These are phyloP conservation scores for Suillus alpinus DNA, from an alignment of 768 basidiomycete species.

Conservation along the genomic window DNA sequence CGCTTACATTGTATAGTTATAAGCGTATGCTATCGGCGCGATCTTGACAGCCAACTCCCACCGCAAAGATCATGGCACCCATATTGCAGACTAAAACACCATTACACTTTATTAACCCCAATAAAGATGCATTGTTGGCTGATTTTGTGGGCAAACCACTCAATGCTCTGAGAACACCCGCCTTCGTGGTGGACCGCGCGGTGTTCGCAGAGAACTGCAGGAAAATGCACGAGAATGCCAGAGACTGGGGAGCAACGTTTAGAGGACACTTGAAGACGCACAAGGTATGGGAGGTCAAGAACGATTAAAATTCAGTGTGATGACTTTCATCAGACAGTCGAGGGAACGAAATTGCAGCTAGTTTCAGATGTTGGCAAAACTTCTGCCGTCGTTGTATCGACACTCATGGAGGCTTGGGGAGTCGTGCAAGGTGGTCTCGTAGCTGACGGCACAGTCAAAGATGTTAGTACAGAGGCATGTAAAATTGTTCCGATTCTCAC, in stretches of 20 bases:
- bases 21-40: not conserved
- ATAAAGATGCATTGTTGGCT: conserved; percentile 47
- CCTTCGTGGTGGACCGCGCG: conserved; percentile 71
- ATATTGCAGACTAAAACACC: conserved; percentile 47
- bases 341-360: conserved; percentile 73
- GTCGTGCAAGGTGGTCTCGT: conserved; percentile 66
- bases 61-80: conserved; percentile 17
- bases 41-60: not conserved
- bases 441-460: conserved; percentile 69
- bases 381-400: conserved; percentile 74
- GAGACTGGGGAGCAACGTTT: conserved; percentile 67
- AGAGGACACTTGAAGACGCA: conserved; percentile 85
- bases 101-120: conserved; percentile 37
- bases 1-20: not conserved
- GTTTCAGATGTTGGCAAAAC: conserved; percentile 50
- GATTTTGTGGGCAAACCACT: conserved; percentile 60
- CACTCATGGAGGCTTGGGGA: conserved; percentile 78
- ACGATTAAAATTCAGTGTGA: conserved; percentile 1
- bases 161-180: conserved; percentile 66
- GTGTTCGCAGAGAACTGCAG: conserved; percentile 73
- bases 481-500: conserved; percentile 5
- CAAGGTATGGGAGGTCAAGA: conserved; percentile 47
- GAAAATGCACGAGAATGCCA: conserved; percentile 65
- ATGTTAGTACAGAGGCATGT: conserved; percentile 47
- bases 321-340: conserved; percentile 52